Conservation (phyloP, 257 asterid species). For the Lithospermum erythrorhizon region DNA sequence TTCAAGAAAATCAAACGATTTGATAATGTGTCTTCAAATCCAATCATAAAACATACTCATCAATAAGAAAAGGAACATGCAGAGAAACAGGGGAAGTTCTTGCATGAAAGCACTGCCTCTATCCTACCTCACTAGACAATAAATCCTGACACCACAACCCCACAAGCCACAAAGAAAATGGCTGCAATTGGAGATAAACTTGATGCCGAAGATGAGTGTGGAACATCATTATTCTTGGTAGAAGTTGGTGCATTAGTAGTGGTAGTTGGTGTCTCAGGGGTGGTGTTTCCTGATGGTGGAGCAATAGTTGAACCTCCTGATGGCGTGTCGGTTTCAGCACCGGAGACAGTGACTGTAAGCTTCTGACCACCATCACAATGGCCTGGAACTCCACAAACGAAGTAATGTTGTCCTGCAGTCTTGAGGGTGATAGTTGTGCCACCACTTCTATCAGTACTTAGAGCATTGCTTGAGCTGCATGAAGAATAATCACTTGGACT, state of each 20-base stretch:
- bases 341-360: constrained; percentile 33
- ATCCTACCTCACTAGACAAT: constrained; percentile 22
- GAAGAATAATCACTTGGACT: constrained; percentile 36
- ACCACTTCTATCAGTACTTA: constrained; percentile 65
- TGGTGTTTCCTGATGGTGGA: constrained; percentile 5
- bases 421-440: constrained; percentile 54
- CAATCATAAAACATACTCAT: background rate
- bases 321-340: constrained; percentile 11
- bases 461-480: constrained; percentile 52
- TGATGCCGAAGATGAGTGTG: constrained; percentile 24
- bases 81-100: background rate
- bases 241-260: constrained; percentile 8
- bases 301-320: constrained; percentile 13
- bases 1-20: too few relatives aligned
- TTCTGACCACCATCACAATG: constrained; percentile 71
- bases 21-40: too few relatives aligned
- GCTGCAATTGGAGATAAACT: constrained; percentile 20
- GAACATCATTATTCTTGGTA: constrained; percentile 5
- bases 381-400: constrained; percentile 47
- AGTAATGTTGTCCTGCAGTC: constrained; percentile 49
- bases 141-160: constrained; percentile 9
- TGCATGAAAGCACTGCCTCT: constrained; percentile 50
- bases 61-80: background rate
- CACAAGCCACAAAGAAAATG: constrained; percentile 8
- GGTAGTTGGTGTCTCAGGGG: constrained; percentile 15